Evolutionary conservation across 2,329 filamentous ascomycete species (phyloP).

Genomic region (Rhynchosporium secalis): DNA sequence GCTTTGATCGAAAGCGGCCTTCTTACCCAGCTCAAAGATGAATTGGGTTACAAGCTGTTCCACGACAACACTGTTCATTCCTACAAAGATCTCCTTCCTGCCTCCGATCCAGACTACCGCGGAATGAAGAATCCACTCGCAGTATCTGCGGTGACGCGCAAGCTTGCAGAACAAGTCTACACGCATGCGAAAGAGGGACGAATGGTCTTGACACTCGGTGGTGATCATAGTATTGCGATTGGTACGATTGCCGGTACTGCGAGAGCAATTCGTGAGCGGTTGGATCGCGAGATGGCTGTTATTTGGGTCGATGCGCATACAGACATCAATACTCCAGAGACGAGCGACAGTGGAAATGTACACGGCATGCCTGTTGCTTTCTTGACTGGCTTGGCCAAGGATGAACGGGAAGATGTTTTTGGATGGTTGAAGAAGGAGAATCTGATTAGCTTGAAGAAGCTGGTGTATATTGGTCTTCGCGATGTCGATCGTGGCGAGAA

Average conservation of each 20-base stretch:
- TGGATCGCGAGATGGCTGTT: conserved; percentile 82
- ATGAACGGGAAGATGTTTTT: conserved; percentile 77
- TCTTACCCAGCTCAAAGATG: conserved; percentile 76
- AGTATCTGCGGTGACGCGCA: conserved; percentile 80
- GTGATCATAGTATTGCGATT: conserved; percentile 95
- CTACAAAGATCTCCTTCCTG: conserved; percentile 74
- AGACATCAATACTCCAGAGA: conserved; percentile 96
- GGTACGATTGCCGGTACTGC: conserved; percentile 87
- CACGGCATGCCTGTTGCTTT: conserved; percentile 98
- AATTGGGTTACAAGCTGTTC: conserved; percentile 85
- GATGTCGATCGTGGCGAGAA: conserved; percentile 96
- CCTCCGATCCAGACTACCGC: conserved; percentile 73
- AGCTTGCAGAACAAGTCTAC: conserved; percentile 83
- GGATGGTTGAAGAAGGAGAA: conserved; percentile 83
- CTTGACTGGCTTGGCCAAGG: conserved; percentile 78
- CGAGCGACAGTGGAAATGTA: conserved; percentile 85
- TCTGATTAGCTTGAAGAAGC: conserved; percentile 70
- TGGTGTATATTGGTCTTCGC: conserved; percentile 94
- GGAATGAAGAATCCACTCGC: conserved; percentile 92
- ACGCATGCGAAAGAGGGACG: conserved; percentile 78
- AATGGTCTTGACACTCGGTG: conserved; percentile 88
- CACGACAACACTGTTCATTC: conserved; percentile 81
- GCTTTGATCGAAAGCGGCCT: conserved; percentile 88
- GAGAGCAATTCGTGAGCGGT: conserved; percentile 79
- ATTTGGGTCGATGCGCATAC: conserved; percentile 99